Evolutionary conservation across 78 protist genomes (phyloP).

Genomic region (Parvularia atlantis): DNA sequence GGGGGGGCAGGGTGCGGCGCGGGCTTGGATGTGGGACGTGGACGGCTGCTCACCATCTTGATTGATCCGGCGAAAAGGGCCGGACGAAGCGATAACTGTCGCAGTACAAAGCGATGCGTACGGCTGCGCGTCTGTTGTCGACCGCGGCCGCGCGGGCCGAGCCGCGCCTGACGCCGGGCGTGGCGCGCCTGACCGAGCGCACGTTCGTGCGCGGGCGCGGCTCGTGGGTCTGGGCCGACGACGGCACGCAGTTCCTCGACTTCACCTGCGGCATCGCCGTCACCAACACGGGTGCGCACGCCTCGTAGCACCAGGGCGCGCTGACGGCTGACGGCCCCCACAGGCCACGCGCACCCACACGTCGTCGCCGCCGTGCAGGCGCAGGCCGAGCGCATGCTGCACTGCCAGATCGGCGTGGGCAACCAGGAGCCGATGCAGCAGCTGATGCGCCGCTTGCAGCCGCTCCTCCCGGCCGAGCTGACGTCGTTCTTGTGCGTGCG

Average conservation of each 20-base stretch:
- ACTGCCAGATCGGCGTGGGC: conserved; percentile 18
- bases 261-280: conserved; percentile 44
- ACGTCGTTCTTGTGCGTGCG: neutral
- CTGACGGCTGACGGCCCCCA: neutral
- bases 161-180: too few species aligned
- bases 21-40: too few species aligned
- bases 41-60: too few species aligned
- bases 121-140: too few species aligned
- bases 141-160: too few species aligned
- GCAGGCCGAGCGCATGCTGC: conserved; percentile 33
- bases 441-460: conserved; percentile 11
- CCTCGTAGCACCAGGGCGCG: neutral
- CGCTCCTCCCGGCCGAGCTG: conserved; percentile 10
- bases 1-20: too few species aligned
- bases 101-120: too few species aligned
- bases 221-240: neutral
- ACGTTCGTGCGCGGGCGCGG: conserved; percentile 10
- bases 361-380: conserved; percentile 31
- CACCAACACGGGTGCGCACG: neutral
- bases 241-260: conserved; percentile 30
- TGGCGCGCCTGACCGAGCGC: conserved; percentile 8
- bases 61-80: too few species aligned
- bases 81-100: too few species aligned
- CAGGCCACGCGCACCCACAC: conserved; percentile 56
- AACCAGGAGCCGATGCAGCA: conserved; percentile 4